Percentiles rank a stretch among this genome's conserved stretches.
Conservation (phyloP, 768 basidiomycete species). For the Suillus decipiens region DNA sequence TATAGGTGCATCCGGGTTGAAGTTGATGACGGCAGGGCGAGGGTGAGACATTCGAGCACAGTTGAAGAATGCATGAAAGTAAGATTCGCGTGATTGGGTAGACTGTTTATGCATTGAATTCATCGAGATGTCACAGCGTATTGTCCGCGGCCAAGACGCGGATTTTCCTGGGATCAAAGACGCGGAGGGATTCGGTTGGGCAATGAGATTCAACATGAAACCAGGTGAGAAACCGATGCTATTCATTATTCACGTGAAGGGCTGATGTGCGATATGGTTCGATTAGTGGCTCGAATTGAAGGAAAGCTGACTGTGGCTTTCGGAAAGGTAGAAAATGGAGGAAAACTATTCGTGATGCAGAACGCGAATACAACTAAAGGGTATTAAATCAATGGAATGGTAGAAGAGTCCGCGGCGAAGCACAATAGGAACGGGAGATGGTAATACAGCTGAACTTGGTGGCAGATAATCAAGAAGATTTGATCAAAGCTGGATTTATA, state of each 20-base stretch:
- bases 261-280: not conserved
- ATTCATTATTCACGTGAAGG: slow-evolving; percentile 5
- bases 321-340: not conserved
- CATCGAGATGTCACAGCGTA: not conserved
- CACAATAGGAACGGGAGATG: not conserved
- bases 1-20: slow-evolving; percentile 22
- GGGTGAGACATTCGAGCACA: slow-evolving; percentile 36
- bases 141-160: not conserved
- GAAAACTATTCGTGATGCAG: not conserved
- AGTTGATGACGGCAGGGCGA: slow-evolving; percentile 24
- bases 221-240: not conserved
- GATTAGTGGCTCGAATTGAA: not conserved
- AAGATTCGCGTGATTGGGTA: slow-evolving; percentile 40
- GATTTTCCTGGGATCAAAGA: not conserved
- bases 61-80: slow-evolving; percentile 49
- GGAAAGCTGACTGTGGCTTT: slow-evolving; percentile 7
- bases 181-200: not conserved
- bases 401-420: not conserved
- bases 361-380: not conserved
- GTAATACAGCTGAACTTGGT: not conserved
- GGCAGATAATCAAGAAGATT: not conserved
- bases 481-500: slow-evolving; percentile 1
- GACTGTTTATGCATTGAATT: not conserved
- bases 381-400: not conserved
- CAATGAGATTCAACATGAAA: not conserved